A percentile compares a stretch with the other conserved stretches of the same genome.
Conservation (phyloP, 192 early-diverging fungal genomes). For the Backusella macrospora region DNA sequence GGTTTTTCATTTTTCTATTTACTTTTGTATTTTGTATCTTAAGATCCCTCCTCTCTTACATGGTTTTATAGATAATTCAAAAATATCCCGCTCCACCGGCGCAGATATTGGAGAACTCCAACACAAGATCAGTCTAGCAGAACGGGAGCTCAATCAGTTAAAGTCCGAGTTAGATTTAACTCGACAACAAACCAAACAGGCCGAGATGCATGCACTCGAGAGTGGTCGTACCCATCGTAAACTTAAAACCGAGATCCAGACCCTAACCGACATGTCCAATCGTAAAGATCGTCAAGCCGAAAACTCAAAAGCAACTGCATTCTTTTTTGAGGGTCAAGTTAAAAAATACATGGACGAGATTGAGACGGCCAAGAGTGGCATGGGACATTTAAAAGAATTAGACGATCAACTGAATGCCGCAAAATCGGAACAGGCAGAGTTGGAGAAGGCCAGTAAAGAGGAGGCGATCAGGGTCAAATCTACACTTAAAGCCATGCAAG, state of each 20-base stretch:
- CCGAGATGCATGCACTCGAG: conserved; percentile 39
- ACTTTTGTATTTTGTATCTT: background rate
- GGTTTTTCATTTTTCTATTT: background rate
- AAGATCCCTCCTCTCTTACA: background rate
- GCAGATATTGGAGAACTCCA: conserved; percentile 45
- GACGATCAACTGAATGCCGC: conserved; percentile 41
- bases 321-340: conserved; percentile 47
- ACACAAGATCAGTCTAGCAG: conserved; percentile 37
- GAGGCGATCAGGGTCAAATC: conserved; percentile 32
- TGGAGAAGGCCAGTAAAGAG: conserved; percentile 25
- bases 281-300: conserved; percentile 46
- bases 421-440: conserved; percentile 29
- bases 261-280: conserved; percentile 43
- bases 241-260: conserved; percentile 43
- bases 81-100: conserved; percentile 23
- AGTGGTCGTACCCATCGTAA: conserved; percentile 42
- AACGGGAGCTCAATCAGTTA: conserved; percentile 31
- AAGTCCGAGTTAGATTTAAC: conserved; percentile 36
- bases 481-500: conserved; percentile 26
- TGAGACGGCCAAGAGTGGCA: conserved; percentile 39
- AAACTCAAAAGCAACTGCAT: conserved; percentile 46
- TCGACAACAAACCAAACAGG: conserved; percentile 35
- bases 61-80: background rate
- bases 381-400: conserved; percentile 39
- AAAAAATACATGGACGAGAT: conserved; percentile 48